Conservation (phyloP, 169 alveolate species). For the Amoebophrya sp. region DNA sequence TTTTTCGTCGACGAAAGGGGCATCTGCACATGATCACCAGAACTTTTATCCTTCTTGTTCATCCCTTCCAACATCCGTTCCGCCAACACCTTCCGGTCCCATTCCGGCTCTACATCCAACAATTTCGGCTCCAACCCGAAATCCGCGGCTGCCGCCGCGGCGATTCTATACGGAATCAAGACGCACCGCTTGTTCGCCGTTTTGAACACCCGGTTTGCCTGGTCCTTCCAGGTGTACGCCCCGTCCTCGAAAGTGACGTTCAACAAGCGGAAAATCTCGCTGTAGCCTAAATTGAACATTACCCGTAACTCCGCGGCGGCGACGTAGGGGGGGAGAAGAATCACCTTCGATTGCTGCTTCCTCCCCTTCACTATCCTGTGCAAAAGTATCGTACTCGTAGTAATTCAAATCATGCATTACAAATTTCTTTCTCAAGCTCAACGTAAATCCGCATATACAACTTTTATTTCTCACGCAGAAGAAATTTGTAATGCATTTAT, state of each 20-base stretch:
- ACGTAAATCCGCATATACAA: too few species aligned
- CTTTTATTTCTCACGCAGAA: too few species aligned
- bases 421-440: too few species aligned
- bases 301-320: slow-evolving; percentile 30
- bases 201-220: slow-evolving; percentile 57
- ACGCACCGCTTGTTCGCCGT: slow-evolving; percentile 46
- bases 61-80: neutral
- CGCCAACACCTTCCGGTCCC: slow-evolving; percentile 14
- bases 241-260: slow-evolving; percentile 54
- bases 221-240: slow-evolving; percentile 60
- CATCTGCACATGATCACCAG: neutral
- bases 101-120: slow-evolving; percentile 36
- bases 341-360: neutral
- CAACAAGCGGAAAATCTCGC: slow-evolving; percentile 48
- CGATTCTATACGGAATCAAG: slow-evolving; percentile 1
- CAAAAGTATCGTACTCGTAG: too few species aligned
- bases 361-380: too few species aligned
- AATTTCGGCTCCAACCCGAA: slow-evolving; percentile 33
- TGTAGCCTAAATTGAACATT: slow-evolving; percentile 11
- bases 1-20: neutral
- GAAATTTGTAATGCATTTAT: too few species aligned
- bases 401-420: too few species aligned
- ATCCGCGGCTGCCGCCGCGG: slow-evolving; percentile 9
- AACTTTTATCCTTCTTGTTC: too few species aligned
- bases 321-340: slow-evolving; percentile 24